Conservation (phyloP, 129 eudicot genomes). For the Flaveria trinervia region DNA sequence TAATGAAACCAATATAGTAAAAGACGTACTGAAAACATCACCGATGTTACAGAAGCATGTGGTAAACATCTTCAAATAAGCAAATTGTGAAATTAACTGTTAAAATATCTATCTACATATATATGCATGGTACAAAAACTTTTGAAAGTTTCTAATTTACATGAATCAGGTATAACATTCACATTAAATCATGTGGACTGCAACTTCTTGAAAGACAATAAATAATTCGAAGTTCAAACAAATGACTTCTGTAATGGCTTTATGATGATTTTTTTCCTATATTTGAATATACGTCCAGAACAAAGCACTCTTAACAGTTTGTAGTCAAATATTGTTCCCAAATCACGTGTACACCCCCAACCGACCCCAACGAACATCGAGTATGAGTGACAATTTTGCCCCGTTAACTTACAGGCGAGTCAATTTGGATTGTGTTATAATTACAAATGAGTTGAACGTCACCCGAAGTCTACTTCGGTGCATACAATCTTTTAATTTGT, state of each 20-base stretch:
- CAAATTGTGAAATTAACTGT: not conserved
- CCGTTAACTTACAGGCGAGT: not conserved
- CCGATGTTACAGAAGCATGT: not conserved
- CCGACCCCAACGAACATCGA: not conserved
- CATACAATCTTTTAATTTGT: constrained; percentile 3
- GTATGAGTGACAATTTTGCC: not conserved
- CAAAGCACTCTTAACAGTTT: not conserved
- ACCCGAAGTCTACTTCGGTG: not conserved
- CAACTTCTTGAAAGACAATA: not conserved
- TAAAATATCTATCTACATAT: not conserved
- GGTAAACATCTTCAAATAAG: not conserved
- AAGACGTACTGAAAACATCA: not conserved
- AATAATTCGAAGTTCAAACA: not conserved
- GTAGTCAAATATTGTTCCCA: not conserved
- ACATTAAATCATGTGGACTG: constrained; percentile 7
- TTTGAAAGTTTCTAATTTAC: not conserved
- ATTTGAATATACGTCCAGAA: constrained; percentile 10
- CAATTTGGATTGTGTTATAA: not conserved
- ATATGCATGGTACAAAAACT: not conserved
- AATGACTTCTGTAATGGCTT: not conserved
- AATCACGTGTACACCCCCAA: too few relatives aligned
- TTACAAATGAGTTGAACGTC: constrained; percentile 1
- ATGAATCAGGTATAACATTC: not conserved
- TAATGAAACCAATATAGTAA: constrained; percentile 7
- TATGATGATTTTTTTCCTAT: not conserved